These are phyloP conservation scores for Odontarrhena argentea DNA, from an alignment of 345 rosid genomes.

Conservation along the genomic window DNA sequence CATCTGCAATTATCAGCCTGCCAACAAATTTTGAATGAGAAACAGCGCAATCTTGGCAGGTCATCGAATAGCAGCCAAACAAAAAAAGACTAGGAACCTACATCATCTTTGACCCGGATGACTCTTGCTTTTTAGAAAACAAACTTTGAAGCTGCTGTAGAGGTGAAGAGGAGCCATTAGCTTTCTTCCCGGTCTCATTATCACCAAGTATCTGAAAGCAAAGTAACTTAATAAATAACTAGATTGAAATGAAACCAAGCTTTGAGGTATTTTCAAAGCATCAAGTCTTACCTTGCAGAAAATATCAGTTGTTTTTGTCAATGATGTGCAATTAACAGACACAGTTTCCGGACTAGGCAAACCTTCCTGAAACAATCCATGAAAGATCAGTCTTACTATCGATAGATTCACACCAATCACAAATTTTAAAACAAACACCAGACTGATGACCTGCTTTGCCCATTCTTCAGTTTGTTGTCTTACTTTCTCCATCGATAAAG, in stretches of 20 bases:
- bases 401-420: background rate
- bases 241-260: background rate
- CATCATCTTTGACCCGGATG: constrained; percentile 64
- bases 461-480: constrained; percentile 57
- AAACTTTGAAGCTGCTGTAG: constrained; percentile 63
- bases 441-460: constrained; percentile 55
- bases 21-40: constrained; percentile 18
- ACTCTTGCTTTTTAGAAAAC: constrained; percentile 59
- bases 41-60: constrained; percentile 3
- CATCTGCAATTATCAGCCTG: constrained; percentile 87
- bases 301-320: constrained; percentile 64
- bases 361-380: constrained; percentile 47
- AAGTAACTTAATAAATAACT: constrained; percentile 36
- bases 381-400: background rate
- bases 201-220: constrained; percentile 56
- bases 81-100: constrained; percentile 40
- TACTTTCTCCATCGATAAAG: constrained; percentile 75
- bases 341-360: constrained; percentile 59
- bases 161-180: constrained; percentile 49
- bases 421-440: background rate
- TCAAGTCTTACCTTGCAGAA: constrained; percentile 65
- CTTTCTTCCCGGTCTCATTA: constrained; percentile 44
- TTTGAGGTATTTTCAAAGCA: background rate
- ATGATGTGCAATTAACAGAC: constrained; percentile 68
- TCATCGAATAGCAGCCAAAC: background rate